Conservation (phyloP, 2,329 filamentous ascomycete species). For the Aspergillus cejpii region DNA sequence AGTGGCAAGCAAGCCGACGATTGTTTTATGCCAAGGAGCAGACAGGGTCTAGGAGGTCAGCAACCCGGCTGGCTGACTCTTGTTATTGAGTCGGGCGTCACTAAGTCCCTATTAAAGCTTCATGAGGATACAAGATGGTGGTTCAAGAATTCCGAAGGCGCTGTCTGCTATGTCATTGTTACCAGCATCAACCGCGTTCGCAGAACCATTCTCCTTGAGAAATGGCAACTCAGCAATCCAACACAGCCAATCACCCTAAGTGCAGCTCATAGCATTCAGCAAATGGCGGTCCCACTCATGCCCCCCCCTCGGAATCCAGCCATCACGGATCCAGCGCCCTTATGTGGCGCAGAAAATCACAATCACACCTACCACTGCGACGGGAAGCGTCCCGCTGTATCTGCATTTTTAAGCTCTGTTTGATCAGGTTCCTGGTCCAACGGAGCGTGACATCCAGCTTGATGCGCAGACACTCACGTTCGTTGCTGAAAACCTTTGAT, state of each 20-base stretch:
- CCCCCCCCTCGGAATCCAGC: background rate
- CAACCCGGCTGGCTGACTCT: background rate
- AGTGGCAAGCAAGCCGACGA: background rate
- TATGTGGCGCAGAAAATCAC: too few relatives aligned
- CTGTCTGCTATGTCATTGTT: background rate
- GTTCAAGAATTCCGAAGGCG: background rate
- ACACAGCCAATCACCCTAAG: background rate
- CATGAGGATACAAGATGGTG: background rate
- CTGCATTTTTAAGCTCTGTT: too few relatives aligned
- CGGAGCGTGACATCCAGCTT: too few relatives aligned
- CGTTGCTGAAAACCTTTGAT: too few relatives aligned
- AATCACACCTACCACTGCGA: too few relatives aligned
- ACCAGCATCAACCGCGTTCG: background rate
- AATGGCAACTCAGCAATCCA: background rate
- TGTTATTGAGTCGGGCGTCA: background rate
- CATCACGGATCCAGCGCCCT: conserved; percentile 19
- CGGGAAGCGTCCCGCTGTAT: too few relatives aligned
- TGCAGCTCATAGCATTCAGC: background rate
- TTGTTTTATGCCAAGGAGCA: background rate
- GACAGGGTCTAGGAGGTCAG: background rate
- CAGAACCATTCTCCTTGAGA: background rate
- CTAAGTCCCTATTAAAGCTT: background rate
- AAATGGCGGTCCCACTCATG: background rate
- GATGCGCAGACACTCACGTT: too few relatives aligned
- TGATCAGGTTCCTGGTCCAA: too few relatives aligned